phyloP scores from a whole-genome alignment of 306 rosid genomes.

The Myrica gale region DNA sequence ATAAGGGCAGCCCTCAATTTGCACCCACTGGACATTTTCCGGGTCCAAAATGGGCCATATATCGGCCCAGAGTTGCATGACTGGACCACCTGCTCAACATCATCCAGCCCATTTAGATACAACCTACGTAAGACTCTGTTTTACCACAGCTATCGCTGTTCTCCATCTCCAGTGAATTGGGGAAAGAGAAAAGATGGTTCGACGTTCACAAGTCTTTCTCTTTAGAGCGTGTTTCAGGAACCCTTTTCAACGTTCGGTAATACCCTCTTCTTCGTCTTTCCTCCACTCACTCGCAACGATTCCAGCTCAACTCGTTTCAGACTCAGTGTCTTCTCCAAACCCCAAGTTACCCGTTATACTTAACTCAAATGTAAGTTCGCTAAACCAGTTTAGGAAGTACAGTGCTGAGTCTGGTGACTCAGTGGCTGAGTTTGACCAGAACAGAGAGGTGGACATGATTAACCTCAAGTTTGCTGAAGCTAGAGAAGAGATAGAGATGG shows the following conservation, averaged over 20 bases:
- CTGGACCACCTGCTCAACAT: background rate
- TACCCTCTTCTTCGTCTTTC: constrained; percentile 27
- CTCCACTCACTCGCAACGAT: constrained; percentile 11
- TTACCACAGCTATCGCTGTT: background rate
- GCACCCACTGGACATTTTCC: too few relatives aligned
- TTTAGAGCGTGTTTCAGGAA: constrained; percentile 30
- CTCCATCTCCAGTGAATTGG: background rate
- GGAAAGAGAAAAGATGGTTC: constrained; percentile 44
- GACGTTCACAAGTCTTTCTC: constrained; percentile 35
- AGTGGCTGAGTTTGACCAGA: constrained; percentile 45
- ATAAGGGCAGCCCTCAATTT: too few relatives aligned
- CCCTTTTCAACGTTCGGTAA: constrained; percentile 27
- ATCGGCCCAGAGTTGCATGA: background rate
- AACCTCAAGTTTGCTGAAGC: constrained; percentile 94
- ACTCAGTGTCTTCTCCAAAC: constrained; percentile 22
- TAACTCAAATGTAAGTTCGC: constrained; percentile 23
- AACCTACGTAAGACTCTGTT: background rate
- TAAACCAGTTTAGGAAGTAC: constrained; percentile 41
- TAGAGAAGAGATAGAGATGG: constrained; percentile 92
- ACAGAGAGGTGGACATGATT: constrained; percentile 74
- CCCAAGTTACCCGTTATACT: constrained; percentile 15
- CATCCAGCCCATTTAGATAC: background rate
- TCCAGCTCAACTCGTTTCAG: background rate
- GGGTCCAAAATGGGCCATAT: background rate
- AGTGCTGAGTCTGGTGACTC: constrained; percentile 37